These are phyloP conservation scores for Cercophora samala DNA, from an alignment of 495 filamentous ascomycete species.

Conservation along the genomic window DNA sequence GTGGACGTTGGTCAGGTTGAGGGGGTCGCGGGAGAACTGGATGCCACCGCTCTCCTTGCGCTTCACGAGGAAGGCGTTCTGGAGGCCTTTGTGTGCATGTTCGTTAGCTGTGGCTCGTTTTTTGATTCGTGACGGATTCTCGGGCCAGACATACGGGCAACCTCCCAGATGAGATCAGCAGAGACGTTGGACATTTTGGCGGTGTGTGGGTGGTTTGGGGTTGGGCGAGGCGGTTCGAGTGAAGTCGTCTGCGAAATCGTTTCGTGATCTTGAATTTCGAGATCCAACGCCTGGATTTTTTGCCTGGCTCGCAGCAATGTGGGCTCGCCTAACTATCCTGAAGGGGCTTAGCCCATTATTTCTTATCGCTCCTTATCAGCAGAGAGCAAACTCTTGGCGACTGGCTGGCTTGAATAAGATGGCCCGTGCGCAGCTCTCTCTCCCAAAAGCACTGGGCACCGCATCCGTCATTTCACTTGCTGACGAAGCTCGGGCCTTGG, in stretches of 20 bases:
- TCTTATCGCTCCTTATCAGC: background rate
- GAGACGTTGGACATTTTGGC: constrained; percentile 64
- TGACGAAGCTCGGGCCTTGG: constrained; percentile 7
- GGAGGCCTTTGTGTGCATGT: constrained; percentile 53
- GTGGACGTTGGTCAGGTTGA: constrained; percentile 88
- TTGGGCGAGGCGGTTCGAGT: constrained; percentile 27
- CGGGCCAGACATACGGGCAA: constrained; percentile 64
- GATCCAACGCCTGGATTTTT: constrained; percentile 28
- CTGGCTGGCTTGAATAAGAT: background rate
- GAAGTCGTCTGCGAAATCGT: constrained; percentile 27
- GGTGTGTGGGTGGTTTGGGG: constrained; percentile 31
- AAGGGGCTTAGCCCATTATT: constrained; percentile 29
- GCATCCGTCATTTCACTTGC: constrained; percentile 18
- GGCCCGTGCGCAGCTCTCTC: constrained; percentile 14
- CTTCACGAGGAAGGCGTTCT: constrained; percentile 88
- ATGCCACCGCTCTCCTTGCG: constrained; percentile 69
- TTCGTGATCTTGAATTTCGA: constrained; percentile 37
- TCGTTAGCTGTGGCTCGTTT: background rate
- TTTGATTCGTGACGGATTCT: background rate
- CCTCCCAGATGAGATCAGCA: constrained; percentile 85
- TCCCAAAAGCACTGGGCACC: constrained; percentile 9
- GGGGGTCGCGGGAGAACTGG: constrained; percentile 87
- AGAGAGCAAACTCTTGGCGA: constrained; percentile 6
- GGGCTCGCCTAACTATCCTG: constrained; percentile 43
- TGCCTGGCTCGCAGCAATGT: constrained; percentile 33